These are phyloP conservation scores for Hypoxylon sp. DNA, from an alignment of 2,329 filamentous ascomycete species.

Conservation along the genomic window DNA sequence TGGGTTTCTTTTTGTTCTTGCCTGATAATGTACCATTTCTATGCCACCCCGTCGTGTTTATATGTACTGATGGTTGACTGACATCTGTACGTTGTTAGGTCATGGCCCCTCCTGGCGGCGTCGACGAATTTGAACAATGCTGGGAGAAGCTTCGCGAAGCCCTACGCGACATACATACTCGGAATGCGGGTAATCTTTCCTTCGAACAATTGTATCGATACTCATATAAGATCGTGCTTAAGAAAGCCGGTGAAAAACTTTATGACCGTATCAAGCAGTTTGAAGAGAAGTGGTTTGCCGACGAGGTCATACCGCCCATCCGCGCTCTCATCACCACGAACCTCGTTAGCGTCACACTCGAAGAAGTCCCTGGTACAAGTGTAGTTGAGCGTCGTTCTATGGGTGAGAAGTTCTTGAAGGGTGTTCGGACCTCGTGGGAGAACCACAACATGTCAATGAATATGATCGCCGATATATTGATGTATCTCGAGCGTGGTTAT, in stretches of 20 bases:
- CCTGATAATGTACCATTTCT: background rate
- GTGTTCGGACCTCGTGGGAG: constrained; percentile 84
- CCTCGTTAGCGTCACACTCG: constrained; percentile 73
- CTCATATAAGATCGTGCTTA: constrained; percentile 93
- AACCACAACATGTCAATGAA: constrained; percentile 94
- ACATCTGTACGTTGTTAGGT: constrained; percentile 50
- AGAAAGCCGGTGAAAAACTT: constrained; percentile 85
- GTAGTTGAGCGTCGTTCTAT: constrained; percentile 83
- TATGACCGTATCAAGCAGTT: constrained; percentile 86
- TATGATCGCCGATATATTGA: constrained; percentile 95
- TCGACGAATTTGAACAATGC: constrained; percentile 85
- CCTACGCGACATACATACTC: constrained; percentile 89
- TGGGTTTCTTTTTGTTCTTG: background rate
- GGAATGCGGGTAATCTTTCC: constrained; percentile 89
- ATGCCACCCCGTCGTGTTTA: background rate
- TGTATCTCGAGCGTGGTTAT: constrained; percentile 96
- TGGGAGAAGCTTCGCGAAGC: constrained; percentile 85
- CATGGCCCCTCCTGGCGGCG: constrained; percentile 61
- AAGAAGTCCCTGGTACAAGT: constrained; percentile 71
- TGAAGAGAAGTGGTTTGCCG: constrained; percentile 84
- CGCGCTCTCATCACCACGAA: constrained; percentile 78
- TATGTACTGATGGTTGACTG: constrained; percentile 18
- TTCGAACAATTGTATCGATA: constrained; percentile 97
- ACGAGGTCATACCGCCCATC: constrained; percentile 80
- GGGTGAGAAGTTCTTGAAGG: constrained; percentile 86